phyloP scores from a whole-genome alignment of 2,329 filamentous ascomycete genomes.

The Colletotrichum phormii region DNA sequence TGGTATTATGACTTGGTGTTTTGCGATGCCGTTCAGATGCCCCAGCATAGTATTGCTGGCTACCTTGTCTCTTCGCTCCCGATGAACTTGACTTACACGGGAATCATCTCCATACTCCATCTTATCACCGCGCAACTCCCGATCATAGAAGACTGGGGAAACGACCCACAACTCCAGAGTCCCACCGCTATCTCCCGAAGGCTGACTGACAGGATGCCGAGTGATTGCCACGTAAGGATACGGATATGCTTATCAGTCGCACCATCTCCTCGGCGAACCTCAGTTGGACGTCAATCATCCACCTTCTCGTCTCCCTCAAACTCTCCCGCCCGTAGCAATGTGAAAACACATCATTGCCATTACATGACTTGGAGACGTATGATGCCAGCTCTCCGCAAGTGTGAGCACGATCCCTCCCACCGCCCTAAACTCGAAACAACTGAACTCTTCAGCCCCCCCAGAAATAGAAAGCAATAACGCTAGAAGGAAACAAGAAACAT shows the following conservation, averaged over 20 bases:
- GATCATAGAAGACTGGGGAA: neutral
- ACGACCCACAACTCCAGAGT: neutral
- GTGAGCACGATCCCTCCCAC: neutral
- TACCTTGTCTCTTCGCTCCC: neutral
- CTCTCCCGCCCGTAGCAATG: neutral
- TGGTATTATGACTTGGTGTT: neutral
- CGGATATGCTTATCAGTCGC: constrained; percentile 7
- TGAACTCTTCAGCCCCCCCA: neutral
- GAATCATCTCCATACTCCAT: neutral
- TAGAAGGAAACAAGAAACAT: neutral
- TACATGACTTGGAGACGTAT: neutral
- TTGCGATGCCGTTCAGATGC: neutral
- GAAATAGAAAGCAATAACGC: neutral
- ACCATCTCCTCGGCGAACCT: constrained; percentile 6
- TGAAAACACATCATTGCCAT: too few relatives aligned
- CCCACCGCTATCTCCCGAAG: neutral
- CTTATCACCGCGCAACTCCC: neutral
- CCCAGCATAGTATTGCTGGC: neutral
- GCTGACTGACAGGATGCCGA: neutral
- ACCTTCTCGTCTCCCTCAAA: neutral
- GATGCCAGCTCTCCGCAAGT: neutral
- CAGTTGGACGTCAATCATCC: neutral
- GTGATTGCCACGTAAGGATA: neutral
- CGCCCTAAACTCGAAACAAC: neutral
- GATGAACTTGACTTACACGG: neutral